Evolutionary conservation across 2,329 filamentous ascomycete species (phyloP).

Genomic region (Colletotrichum theobromicola): DNA sequence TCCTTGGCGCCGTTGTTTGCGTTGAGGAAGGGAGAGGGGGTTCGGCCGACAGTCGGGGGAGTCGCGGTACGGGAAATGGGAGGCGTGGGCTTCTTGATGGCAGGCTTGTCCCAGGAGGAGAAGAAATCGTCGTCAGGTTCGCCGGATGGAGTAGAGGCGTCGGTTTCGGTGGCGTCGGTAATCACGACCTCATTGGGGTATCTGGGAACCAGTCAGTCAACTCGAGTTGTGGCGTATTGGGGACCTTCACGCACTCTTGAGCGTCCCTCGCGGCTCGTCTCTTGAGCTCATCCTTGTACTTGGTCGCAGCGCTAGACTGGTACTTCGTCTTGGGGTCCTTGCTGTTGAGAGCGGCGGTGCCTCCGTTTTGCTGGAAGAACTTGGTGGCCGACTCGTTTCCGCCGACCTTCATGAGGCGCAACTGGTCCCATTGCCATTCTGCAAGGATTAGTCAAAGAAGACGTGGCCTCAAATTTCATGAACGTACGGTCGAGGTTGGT

Average conservation of each 20-base stretch:
- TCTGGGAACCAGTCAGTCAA: slow-evolving; percentile 50
- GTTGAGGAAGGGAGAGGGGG: slow-evolving; percentile 88
- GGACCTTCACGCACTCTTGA: slow-evolving; percentile 67
- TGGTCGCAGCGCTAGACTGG: slow-evolving; percentile 87
- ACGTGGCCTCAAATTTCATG: slow-evolving; percentile 1
- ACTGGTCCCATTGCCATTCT: slow-evolving; percentile 99
- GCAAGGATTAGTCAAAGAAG: slow-evolving; percentile 5
- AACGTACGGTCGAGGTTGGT: slow-evolving; percentile 96
- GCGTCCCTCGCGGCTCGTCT: slow-evolving; percentile 83
- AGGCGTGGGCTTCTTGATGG: slow-evolving; percentile 95
- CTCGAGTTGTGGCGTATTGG: background rate
- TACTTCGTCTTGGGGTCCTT: slow-evolving; percentile 98
- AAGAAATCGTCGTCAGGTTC: slow-evolving; percentile 95
- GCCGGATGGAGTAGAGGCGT: slow-evolving; percentile 76
- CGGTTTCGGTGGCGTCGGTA: slow-evolving; percentile 72
- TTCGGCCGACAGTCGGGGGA: slow-evolving; percentile 80
- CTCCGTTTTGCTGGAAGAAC: slow-evolving; percentile 97
- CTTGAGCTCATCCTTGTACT: slow-evolving; percentile 98
- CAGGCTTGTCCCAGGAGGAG: slow-evolving; percentile 97
- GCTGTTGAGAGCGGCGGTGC: slow-evolving; percentile 90
- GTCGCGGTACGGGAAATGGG: slow-evolving; percentile 90
- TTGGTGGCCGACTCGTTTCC: slow-evolving; percentile 98
- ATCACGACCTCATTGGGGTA: slow-evolving; percentile 87
- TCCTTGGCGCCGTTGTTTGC: slow-evolving; percentile 75
- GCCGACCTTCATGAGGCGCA: slow-evolving; percentile 96